Evolutionary conservation across 345 rosid species (phyloP), one percentile per base, ranked within the genome.

Genomic region (Heritiera fomes): DNA sequence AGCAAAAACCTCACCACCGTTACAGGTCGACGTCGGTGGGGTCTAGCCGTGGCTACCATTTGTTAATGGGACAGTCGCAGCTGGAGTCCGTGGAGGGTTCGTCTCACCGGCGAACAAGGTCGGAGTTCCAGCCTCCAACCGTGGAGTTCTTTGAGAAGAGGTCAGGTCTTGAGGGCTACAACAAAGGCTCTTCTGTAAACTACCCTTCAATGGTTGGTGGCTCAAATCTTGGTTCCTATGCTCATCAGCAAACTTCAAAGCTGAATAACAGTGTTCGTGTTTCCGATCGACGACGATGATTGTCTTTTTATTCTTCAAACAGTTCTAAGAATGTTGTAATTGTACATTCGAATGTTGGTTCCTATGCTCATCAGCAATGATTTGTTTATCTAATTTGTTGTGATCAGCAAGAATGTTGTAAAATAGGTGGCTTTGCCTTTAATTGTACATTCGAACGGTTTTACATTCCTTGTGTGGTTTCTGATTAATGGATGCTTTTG

Each of bases 11-110:
- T 52, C 40, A 71, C 40, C 69, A 77, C 62, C 50, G 0, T 20
- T 80, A 78, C 79, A 63, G 84, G 53, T 84, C 87, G 0, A 56
- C 78, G 14, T 86, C 89, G 14, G 79, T 38, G 9, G 91, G 89
- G 15, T 91, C 98, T 12, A 84, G 82, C 82, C 85, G 85, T 11
- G 82, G 96, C 85, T 89, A 90, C 89, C 92, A 91, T 79, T 77
- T 87, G 83, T 74, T 93, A 23, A 74, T 70, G 53, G 84, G 87
- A 38, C 79, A 47, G 13, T 18, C 76, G 14, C 82, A 80, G 47
- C 69, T 49, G 43, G 83, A 73, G 58, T 87, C 90, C 0, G 3
- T 81, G 1, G 83, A 76, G 5, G 93, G 91, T 70, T 88, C 86
- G 56, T 86, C 87, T 77, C 89, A 86, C 65, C 84, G 87, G 69